phyloP scores from a whole-genome alignment of 352 stramenopile genomes.

The Elongisporangium prolatum region DNA sequence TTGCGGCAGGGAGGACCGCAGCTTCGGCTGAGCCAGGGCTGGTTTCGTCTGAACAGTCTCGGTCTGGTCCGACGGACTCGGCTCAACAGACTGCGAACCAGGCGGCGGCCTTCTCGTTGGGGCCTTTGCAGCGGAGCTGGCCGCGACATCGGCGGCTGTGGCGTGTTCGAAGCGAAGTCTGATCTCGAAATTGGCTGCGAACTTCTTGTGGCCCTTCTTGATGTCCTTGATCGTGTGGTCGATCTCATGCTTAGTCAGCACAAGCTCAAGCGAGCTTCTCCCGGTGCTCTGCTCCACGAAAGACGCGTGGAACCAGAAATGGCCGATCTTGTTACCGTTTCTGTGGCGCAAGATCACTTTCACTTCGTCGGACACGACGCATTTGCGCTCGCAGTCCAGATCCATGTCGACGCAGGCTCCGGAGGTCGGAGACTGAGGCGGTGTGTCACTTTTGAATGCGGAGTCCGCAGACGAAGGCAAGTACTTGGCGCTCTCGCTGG shows the following conservation, averaged over 20 bases:
- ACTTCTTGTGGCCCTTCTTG: constrained; percentile 68
- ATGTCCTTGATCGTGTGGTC: constrained; percentile 66
- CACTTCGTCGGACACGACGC: constrained; percentile 59
- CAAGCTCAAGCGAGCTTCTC: constrained; percentile 20
- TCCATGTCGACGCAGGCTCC: constrained; percentile 25
- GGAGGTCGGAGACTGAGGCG: neutral
- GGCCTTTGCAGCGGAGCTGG: constrained; percentile 1
- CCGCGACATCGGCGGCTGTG: constrained; percentile 21
- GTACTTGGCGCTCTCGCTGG: constrained; percentile 3
- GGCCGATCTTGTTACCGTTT: constrained; percentile 32
- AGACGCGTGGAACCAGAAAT: constrained; percentile 80
- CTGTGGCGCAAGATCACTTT: constrained; percentile 44
- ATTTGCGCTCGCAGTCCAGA: constrained; percentile 30
- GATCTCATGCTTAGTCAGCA: constrained; percentile 54
- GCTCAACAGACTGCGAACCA: neutral
- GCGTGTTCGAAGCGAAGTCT: constrained; percentile 42
- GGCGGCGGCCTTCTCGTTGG: neutral
- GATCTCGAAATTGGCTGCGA: constrained; percentile 39
- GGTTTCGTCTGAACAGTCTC: neutral
- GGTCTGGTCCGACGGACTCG: neutral
- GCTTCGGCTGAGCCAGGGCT: neutral
- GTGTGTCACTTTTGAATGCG: neutral
- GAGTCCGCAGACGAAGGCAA: neutral
- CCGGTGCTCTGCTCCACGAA: constrained; percentile 32
- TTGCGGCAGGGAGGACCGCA: constrained; percentile 1